phyloP scores from a whole-genome alignment of 1,139 yeast species.

The Meyerozyma carpophila region DNA sequence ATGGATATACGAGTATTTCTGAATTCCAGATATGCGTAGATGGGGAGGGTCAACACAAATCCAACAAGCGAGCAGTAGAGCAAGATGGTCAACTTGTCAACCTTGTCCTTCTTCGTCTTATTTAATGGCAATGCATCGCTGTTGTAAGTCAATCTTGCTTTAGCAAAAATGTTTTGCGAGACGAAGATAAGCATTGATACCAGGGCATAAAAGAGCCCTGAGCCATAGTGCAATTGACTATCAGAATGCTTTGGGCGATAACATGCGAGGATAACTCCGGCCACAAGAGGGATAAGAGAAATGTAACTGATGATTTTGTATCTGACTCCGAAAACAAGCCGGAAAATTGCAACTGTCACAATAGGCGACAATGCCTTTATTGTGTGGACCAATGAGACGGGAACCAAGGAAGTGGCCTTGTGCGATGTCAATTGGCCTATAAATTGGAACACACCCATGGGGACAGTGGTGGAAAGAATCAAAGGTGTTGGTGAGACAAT shows the following conservation, averaged over 20 bases:
- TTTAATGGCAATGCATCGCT: conserved; percentile 16
- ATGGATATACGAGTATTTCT: conserved; percentile 26
- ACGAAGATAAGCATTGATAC: conserved; percentile 83
- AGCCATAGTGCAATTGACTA: conserved; percentile 32
- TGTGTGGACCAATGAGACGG: conserved; percentile 89
- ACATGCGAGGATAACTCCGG: conserved; percentile 86
- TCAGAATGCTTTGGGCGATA: conserved; percentile 32
- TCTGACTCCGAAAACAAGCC: conserved; percentile 49
- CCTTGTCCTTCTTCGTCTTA: conserved; percentile 31
- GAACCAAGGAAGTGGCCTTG: conserved; percentile 81
- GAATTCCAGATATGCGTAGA: conserved; percentile 68
- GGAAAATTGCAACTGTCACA: conserved; percentile 77
- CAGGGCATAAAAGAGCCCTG: conserved; percentile 72
- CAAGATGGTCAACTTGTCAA: conserved; percentile 79
- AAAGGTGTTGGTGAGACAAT: conserved; percentile 50
- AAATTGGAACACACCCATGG: conserved; percentile 92
- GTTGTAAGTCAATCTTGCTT: conserved; percentile 60
- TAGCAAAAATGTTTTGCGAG: conserved; percentile 86
- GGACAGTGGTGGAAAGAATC: conserved; percentile 65
- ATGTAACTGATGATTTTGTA: conserved; percentile 67
- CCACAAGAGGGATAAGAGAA: conserved; percentile 69
- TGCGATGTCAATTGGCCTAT: conserved; percentile 87
- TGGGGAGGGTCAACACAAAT: conserved; percentile 68
- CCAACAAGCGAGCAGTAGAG: conserved; percentile 84
- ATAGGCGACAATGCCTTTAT: conserved; percentile 87